These are phyloP conservation scores for Neltuma alba DNA, from an alignment of 306 rosid genomes.

Conservation along the genomic window DNA sequence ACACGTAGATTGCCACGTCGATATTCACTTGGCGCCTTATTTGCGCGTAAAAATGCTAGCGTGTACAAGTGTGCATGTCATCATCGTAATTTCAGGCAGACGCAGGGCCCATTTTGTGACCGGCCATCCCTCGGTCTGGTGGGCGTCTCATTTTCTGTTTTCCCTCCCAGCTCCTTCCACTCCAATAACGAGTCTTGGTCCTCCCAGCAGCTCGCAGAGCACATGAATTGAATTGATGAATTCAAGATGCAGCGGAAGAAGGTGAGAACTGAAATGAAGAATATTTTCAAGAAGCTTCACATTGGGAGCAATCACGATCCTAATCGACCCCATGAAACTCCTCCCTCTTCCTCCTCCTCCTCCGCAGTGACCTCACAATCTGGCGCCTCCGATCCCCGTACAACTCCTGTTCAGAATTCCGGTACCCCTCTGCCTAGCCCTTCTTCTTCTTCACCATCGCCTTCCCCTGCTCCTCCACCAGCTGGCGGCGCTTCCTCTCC, in stretches of 20 bases:
- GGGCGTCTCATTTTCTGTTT: conserved; percentile 26
- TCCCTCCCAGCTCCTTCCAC: conserved; percentile 41
- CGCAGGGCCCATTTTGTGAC: not conserved
- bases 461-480: conserved; percentile 51
- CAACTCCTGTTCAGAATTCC: conserved; percentile 37
- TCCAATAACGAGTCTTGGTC: not conserved
- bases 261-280: conserved; percentile 58
- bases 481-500: conserved; percentile 25
- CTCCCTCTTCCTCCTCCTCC: conserved; percentile 31
- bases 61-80: conserved; percentile 21
- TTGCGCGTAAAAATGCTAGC: not conserved
- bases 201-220: not conserved
- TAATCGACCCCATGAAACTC: conserved; percentile 63
- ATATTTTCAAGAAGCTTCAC: conserved; percentile 98
- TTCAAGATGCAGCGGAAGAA: not conserved
- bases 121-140: conserved; percentile 6
- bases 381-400: conserved; percentile 51
- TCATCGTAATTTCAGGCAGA: conserved; percentile 18
- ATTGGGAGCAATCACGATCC: conserved; percentile 85
- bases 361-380: conserved; percentile 40
- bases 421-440: conserved; percentile 52
- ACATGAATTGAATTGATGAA: not conserved
- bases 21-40: not conserved
- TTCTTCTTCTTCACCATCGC: conserved; percentile 55
- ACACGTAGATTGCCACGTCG: conserved; percentile 26